phyloP scores from a whole-genome alignment of 2,329 filamentous ascomycete genomes.

The Venturia effusa region DNA sequence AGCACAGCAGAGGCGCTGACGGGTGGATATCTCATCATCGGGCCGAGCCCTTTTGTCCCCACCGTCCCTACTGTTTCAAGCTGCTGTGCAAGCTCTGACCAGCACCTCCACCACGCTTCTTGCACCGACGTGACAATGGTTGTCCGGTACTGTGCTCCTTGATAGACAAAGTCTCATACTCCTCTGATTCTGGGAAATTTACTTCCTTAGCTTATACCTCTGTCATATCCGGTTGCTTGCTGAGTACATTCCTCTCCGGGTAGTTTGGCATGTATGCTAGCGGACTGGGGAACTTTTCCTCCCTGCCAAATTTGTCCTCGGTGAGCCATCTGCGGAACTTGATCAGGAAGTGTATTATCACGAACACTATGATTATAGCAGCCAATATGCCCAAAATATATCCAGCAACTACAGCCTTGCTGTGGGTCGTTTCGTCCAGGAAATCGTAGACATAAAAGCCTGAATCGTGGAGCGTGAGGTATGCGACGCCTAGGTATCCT shows the following conservation, averaged over 20 bases:
- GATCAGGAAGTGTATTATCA: conserved; percentile 31
- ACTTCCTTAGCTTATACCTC: neutral
- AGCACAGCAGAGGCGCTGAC: no score
- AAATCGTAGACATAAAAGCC: conserved; percentile 71
- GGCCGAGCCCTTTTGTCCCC: no score
- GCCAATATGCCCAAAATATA: conserved; percentile 45
- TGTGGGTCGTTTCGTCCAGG: conserved; percentile 46
- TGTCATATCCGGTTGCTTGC: neutral
- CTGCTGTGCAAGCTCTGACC: no score
- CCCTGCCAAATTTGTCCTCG: conserved; percentile 32
- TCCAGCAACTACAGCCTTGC: conserved; percentile 47
- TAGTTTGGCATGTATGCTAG: neutral
- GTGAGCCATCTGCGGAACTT: conserved; percentile 29
- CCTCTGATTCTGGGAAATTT: neutral
- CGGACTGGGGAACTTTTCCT: conserved; percentile 24
- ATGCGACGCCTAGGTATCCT: conserved; percentile 63
- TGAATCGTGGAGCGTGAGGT: conserved; percentile 57
- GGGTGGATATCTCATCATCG: no score
- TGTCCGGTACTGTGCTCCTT: no score
- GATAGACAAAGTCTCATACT: neutral
- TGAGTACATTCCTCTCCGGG: neutral
- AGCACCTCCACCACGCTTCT: no score
- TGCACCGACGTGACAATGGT: no score
- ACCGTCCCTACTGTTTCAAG: no score
- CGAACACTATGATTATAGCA: conserved; percentile 29